These are phyloP conservation scores for Eucommia ulmoides DNA, from an alignment of 257 asterid species.

Conservation along the genomic window DNA sequence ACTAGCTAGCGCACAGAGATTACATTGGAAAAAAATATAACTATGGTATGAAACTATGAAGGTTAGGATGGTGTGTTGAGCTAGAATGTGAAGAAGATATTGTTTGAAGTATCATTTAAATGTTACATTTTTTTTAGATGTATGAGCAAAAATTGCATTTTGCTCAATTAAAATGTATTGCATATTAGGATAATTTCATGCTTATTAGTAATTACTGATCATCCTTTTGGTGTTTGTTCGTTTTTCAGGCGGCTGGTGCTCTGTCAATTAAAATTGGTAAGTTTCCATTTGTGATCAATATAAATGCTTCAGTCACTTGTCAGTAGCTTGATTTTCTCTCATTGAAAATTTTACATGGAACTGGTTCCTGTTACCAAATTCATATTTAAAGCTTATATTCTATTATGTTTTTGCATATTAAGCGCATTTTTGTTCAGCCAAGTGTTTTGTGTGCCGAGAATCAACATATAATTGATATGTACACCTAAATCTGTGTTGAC, in stretches of 20 bases:
- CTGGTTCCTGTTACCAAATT: not conserved
- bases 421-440: not conserved
- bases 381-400: no score
- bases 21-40: no score
- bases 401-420: not conserved
- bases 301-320: no score
- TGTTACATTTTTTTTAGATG: not conserved
- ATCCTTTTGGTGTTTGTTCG: slow-evolving; percentile 4
- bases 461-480: no score
- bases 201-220: not conserved
- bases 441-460: no score
- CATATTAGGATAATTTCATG: not conserved
- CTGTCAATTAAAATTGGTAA: slow-evolving; percentile 89
- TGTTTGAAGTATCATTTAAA: not conserved
- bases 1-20: no score
- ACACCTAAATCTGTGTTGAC: no score
- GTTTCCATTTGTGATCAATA: no score
- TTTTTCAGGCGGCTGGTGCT: slow-evolving; percentile 96
- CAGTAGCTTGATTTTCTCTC: not conserved
- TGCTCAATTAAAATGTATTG: no score
- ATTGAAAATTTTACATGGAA: not conserved
- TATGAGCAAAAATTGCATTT: not conserved
- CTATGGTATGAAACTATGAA: no score
- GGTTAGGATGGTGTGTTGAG: no score
- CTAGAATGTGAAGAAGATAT: not conserved